These are phyloP conservation scores for Geotrichum armillariae DNA, from an alignment of 1,139 yeast genomes.

Conservation along the genomic window DNA sequence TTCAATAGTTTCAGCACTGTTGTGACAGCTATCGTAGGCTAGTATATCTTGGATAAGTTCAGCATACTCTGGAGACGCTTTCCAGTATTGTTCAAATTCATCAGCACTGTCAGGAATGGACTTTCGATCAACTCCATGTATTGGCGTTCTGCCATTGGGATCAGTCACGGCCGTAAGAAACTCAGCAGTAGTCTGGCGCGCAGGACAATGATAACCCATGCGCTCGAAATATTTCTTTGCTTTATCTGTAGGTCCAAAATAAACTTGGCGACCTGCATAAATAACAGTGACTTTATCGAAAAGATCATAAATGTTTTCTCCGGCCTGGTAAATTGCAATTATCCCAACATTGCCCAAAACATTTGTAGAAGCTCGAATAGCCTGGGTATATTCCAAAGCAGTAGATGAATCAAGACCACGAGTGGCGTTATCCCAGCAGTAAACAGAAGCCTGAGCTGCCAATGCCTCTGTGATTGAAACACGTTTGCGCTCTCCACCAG, in stretches of 20 bases:
- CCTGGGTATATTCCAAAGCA: slow-evolving; percentile 62
- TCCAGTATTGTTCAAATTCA: slow-evolving; percentile 58
- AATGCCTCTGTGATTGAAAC: slow-evolving; percentile 61
- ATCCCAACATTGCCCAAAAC: slow-evolving; percentile 55
- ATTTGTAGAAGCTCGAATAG: slow-evolving; percentile 57
- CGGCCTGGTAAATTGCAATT: slow-evolving; percentile 60
- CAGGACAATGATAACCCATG: slow-evolving; percentile 61
- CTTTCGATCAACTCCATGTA: slow-evolving; percentile 37
- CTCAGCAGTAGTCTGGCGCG: slow-evolving; percentile 58
- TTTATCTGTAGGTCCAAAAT: slow-evolving; percentile 51
- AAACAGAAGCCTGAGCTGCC: slow-evolving; percentile 55
- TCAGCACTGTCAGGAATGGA: slow-evolving; percentile 54
- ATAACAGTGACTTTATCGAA: slow-evolving; percentile 63
- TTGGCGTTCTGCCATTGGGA: slow-evolving; percentile 47
- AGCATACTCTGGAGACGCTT: slow-evolving; percentile 48
- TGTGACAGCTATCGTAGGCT: slow-evolving; percentile 42
- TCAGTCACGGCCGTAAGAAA: slow-evolving; percentile 63
- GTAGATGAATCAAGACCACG: slow-evolving; percentile 72
- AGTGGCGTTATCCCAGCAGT: slow-evolving; percentile 72
- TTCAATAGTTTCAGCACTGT: slow-evolving; percentile 38
- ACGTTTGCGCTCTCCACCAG: slow-evolving; percentile 63
- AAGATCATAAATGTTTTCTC: slow-evolving; percentile 58
- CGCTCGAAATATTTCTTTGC: slow-evolving; percentile 54
- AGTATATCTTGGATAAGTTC: slow-evolving; percentile 42
- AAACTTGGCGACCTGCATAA: slow-evolving; percentile 57